Evolutionary conservation across 257 asterid species (phyloP).

Genomic region (Solanum tarapatanum): DNA sequence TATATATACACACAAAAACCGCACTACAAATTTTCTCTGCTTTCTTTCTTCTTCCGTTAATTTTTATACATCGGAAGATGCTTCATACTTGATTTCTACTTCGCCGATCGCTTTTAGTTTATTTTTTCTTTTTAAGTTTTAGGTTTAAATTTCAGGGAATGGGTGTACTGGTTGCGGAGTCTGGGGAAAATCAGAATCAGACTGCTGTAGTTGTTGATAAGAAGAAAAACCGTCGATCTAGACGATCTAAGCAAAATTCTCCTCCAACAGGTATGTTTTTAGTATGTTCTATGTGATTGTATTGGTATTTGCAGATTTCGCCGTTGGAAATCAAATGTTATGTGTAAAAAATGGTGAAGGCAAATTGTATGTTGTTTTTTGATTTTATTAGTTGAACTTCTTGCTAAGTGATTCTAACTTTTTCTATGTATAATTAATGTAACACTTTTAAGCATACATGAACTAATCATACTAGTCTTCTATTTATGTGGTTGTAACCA

Average conservation of each 20-base stretch:
- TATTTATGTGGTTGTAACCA: neutral
- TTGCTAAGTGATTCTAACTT: neutral
- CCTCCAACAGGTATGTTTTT: slow-evolving; percentile 13
- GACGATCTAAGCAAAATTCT: slow-evolving; percentile 31
- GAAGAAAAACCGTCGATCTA: slow-evolving; percentile 45
- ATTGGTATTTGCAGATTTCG: neutral
- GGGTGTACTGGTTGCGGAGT: slow-evolving; percentile 14
- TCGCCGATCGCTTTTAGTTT: neutral
- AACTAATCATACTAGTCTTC: neutral
- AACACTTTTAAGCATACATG: neutral
- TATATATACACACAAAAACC: neutral
- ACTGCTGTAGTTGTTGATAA: slow-evolving; percentile 4
- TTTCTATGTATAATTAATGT: neutral
- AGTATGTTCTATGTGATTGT: neutral
- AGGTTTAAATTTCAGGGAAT: neutral
- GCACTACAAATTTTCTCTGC: neutral
- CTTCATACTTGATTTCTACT: neutral
- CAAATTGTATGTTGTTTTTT: neutral
- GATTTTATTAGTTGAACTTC: neutral
- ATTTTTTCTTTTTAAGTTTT: neutral
- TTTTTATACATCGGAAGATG: slow-evolving; percentile 21
- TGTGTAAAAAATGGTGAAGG: neutral
- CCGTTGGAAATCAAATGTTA: neutral
- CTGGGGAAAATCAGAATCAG: slow-evolving; percentile 3
- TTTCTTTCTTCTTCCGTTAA: slow-evolving; percentile 13